Percentiles rank a stretch among this genome's conserved stretches.
Evolutionary conservation across 2,329 filamentous ascomycete genomes (phyloP).

Genomic region (Beauveria brongniartii): DNA sequence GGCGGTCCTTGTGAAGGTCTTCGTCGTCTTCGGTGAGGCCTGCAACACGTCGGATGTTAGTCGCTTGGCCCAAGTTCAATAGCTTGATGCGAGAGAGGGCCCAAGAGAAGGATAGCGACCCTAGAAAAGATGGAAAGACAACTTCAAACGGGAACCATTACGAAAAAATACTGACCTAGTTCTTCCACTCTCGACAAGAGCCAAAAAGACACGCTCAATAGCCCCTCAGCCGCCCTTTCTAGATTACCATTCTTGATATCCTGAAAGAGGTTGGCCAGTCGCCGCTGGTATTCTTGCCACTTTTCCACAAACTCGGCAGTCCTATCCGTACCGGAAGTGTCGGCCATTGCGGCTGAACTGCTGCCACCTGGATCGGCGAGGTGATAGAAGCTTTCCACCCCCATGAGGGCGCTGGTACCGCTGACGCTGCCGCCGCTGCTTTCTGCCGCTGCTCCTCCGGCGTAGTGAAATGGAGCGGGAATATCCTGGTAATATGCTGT

Average conservation of each 20-base stretch:
- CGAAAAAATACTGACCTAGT: constrained; percentile 36
- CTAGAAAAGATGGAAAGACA: neutral
- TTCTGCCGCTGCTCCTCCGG: neutral
- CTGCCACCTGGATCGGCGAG: neutral
- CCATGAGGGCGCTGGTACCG: neutral
- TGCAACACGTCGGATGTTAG: constrained; percentile 28
- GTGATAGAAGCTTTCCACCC: constrained; percentile 2
- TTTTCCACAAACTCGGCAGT: constrained; percentile 55
- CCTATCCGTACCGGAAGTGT: constrained; percentile 50
- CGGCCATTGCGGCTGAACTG: constrained; percentile 25
- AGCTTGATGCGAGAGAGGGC: no score
- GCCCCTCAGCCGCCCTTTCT: constrained; percentile 42
- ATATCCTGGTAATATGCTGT: constrained; percentile 48
- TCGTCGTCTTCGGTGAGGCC: constrained; percentile 80
- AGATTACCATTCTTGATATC: constrained; percentile 51
- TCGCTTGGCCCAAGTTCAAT: no score
- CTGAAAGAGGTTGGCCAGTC: constrained; percentile 61
- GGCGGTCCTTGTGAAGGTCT: constrained; percentile 62
- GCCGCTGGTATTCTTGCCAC: constrained; percentile 57
- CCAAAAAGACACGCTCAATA: constrained; percentile 47
- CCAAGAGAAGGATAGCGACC: no score
- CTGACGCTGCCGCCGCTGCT: neutral
- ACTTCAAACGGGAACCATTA: neutral
- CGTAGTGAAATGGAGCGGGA: neutral
- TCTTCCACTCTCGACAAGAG: constrained; percentile 46